Percentiles rank a stretch among this genome's conserved stretches.
Evolutionary conservation across 1,284 basidiomycete genomes (phyloP).

Genomic region (Ceratobasidium sp.): DNA sequence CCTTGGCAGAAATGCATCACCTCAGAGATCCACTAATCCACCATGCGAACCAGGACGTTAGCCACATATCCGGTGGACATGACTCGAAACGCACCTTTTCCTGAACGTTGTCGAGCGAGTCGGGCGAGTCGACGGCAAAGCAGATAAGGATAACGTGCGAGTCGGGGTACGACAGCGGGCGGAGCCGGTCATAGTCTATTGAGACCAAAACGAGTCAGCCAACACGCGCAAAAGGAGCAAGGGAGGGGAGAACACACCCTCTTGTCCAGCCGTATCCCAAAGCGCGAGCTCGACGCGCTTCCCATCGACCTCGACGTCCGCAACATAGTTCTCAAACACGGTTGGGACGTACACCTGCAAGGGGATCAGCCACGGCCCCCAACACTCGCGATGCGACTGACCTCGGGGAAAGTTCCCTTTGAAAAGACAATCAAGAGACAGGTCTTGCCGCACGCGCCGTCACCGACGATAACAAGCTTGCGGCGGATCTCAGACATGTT

Average conservation of each 20-base stretch:
- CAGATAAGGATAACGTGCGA: conserved; percentile 94
- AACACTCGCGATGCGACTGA: conserved; percentile 54
- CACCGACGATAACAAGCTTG: conserved; percentile 83
- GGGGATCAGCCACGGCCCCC: neutral
- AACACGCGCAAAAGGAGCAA: neutral
- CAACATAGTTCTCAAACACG: conserved; percentile 92
- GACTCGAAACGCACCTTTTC: conserved; percentile 76
- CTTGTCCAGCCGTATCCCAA: conserved; percentile 96
- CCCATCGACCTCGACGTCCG: conserved; percentile 89
- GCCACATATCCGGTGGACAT: neutral
- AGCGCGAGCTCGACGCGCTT: conserved; percentile 92
- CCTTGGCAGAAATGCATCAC: conserved; percentile 92
- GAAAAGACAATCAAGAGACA: conserved; percentile 87
- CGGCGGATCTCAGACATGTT: conserved; percentile 74
- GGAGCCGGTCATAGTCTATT: conserved; percentile 84
- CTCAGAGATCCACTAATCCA: conserved; percentile 86
- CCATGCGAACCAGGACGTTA: conserved; percentile 7
- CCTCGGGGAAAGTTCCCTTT: conserved; percentile 95
- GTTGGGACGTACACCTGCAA: conserved; percentile 89
- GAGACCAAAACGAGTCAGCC: neutral
- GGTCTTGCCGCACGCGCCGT: conserved; percentile 88
- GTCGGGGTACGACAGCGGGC: conserved; percentile 91
- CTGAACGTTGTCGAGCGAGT: conserved; percentile 93
- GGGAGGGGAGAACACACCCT: conserved; percentile 58
- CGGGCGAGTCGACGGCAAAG: conserved; percentile 91